Percentiles rank a stretch among this genome's conserved stretches.
Conservation (phyloP, 2,329 filamentous ascomycete genomes). For the Diaporthe helianthi region DNA sequence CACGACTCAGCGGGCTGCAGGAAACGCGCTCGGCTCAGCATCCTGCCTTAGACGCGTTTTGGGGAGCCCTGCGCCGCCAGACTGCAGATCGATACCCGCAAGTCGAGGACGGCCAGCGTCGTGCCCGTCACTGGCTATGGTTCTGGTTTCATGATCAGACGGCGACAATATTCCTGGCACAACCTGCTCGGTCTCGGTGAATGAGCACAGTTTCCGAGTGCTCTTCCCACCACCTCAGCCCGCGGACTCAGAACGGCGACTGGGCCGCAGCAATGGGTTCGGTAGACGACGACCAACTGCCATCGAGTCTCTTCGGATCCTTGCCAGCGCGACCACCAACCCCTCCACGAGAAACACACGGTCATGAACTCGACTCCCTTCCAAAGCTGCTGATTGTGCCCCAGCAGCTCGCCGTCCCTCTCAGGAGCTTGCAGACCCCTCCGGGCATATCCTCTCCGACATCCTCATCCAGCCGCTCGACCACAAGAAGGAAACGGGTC, state of each 20-base stretch:
- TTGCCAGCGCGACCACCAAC: constrained; percentile 69
- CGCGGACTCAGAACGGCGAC: constrained; percentile 31
- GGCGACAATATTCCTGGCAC: constrained; percentile 14
- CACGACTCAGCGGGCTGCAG: constrained; percentile 22
- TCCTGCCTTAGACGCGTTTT: constrained; percentile 19
- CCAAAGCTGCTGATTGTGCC: constrained; percentile 46
- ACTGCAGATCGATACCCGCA: background rate
- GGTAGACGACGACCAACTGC: constrained; percentile 32
- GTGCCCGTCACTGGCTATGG: constrained; percentile 23
- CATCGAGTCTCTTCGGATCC: constrained; percentile 56
- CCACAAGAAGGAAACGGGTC: constrained; percentile 60
- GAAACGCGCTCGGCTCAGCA: constrained; percentile 15
- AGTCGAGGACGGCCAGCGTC: constrained; percentile 6
- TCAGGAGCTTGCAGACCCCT: constrained; percentile 57
- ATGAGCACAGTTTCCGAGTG: constrained; percentile 28
- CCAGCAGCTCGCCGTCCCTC: constrained; percentile 46
- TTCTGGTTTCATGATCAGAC: constrained; percentile 11
- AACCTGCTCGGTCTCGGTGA: constrained; percentile 12
- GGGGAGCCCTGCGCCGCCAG: constrained; percentile 15
- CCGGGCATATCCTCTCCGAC: constrained; percentile 55
- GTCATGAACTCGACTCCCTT: constrained; percentile 46
- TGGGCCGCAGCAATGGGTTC: constrained; percentile 33
- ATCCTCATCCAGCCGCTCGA: constrained; percentile 50
- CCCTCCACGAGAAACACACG: constrained; percentile 63
- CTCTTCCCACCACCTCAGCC: constrained; percentile 38